A percentile compares a stretch with the other conserved stretches of the same genome.
Evolutionary conservation across 768 basidiomycete species (phyloP).

Genomic region (Candolleomyces eurysporus): DNA sequence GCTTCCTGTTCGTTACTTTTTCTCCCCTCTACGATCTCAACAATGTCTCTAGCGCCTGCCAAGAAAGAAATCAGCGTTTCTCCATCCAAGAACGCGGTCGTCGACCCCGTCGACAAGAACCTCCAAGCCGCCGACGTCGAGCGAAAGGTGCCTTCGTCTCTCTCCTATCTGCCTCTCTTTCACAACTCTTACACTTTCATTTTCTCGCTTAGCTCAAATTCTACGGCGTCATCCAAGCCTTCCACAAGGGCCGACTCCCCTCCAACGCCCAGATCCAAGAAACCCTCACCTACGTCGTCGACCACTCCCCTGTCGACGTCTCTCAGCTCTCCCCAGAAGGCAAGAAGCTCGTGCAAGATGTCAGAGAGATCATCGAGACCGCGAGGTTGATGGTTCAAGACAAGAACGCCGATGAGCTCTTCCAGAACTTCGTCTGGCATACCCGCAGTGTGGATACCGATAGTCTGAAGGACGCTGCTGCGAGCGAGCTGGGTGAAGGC

Average conservation of each 20-base stretch:
- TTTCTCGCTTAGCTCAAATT: conserved; percentile 61
- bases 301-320: conserved; percentile 56
- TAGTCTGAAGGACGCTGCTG: conserved; percentile 1
- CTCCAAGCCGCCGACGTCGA: conserved; percentile 71
- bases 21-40: no score
- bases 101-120: no score
- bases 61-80: no score
- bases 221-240: conserved; percentile 79
- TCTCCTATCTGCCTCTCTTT: background rate
- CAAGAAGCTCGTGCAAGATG: conserved; percentile 69
- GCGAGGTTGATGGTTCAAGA: conserved; percentile 65
- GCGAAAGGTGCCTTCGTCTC: conserved; percentile 52
- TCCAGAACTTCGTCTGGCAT: conserved; percentile 89
- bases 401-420: conserved; percentile 89
- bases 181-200: background rate
- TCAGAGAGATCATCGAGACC: conserved; percentile 78
- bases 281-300: conserved; percentile 64
- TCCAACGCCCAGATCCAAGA: conserved; percentile 78
- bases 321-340: conserved; percentile 75
- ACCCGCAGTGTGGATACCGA: conserved; percentile 52
- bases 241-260: conserved; percentile 76
- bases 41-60: no score
- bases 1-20: no score
- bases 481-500: conserved; percentile 26
- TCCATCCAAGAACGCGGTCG: no score